phyloP scores from a whole-genome alignment of 108 stramenopile species.

The Pseudonitzschia delicatissima region DNA sequence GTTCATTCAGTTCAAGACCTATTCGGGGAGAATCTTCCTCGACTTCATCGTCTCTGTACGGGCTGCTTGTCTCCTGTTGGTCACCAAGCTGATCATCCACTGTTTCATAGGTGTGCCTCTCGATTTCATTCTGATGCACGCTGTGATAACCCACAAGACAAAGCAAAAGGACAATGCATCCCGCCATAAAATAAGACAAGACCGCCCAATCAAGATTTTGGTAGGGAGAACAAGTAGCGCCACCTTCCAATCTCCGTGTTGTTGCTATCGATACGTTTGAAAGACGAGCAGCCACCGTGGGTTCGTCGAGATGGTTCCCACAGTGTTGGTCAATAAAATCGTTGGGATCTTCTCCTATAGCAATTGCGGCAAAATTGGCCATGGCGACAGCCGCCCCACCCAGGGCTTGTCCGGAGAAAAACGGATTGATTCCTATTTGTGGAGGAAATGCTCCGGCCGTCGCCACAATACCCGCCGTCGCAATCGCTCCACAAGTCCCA shows the following conservation, averaged over 20 bases:
- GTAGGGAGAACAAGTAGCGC: conserved; percentile 27
- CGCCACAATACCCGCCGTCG: conserved; percentile 45
- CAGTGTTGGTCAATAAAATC: conserved; percentile 35
- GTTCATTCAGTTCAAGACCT: conserved; percentile 30
- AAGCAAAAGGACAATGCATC: conserved; percentile 26
- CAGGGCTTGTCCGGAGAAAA: conserved; percentile 51
- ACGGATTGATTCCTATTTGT: conserved; percentile 36
- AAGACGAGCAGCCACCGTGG: background rate
- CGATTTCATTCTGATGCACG: conserved; percentile 20
- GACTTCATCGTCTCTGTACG: background rate
- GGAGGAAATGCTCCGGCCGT: conserved; percentile 24
- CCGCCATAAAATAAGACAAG: conserved; percentile 43
- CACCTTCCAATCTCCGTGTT: background rate
- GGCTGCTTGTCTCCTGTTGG: conserved; percentile 17
- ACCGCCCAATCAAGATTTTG: conserved; percentile 33
- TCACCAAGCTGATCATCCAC: conserved; percentile 5
- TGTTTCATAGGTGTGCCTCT: background rate
- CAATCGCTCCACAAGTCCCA: conserved; percentile 41
- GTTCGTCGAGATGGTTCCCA: background rate
- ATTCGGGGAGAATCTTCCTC: background rate
- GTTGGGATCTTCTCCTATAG: conserved; percentile 29
- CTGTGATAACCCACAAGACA: conserved; percentile 35
- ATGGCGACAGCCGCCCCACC: conserved; percentile 38
- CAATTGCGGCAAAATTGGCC: conserved; percentile 31
- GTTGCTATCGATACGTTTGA: background rate